Conservation (phyloP, 345 rosid species). For the Garcia nutans region DNA sequence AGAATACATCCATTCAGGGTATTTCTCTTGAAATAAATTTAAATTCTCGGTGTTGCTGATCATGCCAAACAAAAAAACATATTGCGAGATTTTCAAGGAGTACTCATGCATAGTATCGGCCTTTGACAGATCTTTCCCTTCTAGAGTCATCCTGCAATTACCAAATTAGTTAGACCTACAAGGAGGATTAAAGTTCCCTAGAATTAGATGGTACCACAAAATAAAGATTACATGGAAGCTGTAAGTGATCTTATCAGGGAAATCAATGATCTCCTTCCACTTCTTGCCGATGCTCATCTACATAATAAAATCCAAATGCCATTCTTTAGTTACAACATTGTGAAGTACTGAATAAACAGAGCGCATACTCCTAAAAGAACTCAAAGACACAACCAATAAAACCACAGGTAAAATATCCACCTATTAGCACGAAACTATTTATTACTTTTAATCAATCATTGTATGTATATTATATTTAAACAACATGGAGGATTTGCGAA, state of each 20-base stretch:
- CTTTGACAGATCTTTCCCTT: conserved; percentile 51
- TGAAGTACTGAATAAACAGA: background rate
- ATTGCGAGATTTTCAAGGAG: background rate
- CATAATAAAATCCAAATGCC: background rate
- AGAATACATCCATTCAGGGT: background rate
- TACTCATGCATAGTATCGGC: conserved; percentile 65
- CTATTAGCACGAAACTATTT: background rate
- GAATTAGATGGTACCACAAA: conserved; percentile 3
- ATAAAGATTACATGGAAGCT: conserved; percentile 63
- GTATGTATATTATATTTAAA: too few relatives aligned
- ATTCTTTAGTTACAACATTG: background rate
- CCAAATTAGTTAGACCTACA: conserved; percentile 12
- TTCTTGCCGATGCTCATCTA: conserved; percentile 90
- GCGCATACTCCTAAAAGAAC: background rate
- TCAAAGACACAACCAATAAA: background rate
- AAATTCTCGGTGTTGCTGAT: background rate
- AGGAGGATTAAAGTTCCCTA: background rate
- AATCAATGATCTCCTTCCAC: conserved; percentile 87
- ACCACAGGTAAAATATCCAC: background rate
- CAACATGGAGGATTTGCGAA: background rate
- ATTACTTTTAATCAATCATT: too few relatives aligned
- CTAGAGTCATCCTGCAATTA: conserved; percentile 74
- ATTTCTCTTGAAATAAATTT: conserved; percentile 9
- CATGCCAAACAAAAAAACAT: background rate
- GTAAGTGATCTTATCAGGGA: conserved; percentile 72